These are phyloP conservation scores for Dittrichia graveolens DNA, from an alignment of 129 eudicot species.

Conservation along the genomic window DNA sequence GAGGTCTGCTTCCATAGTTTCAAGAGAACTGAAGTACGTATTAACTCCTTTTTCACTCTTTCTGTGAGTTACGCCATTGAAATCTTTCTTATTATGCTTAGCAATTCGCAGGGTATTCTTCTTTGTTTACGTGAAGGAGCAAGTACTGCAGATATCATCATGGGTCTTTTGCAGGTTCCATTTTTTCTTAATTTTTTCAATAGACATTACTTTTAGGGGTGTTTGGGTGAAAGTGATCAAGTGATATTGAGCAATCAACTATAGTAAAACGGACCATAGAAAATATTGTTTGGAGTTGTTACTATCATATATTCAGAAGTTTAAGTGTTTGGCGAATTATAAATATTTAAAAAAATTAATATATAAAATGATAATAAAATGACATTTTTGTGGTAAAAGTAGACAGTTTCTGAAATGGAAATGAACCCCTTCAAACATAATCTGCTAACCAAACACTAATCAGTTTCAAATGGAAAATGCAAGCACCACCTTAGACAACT, in stretches of 20 bases:
- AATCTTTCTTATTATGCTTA: neutral
- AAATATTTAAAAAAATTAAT: neutral
- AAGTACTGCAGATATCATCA: constrained; percentile 54
- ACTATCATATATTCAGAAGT: too few relatives aligned
- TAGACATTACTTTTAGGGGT: neutral
- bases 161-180: constrained; percentile 79
- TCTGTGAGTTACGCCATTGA: neutral
- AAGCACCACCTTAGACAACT: neutral
- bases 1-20: constrained; percentile 49
- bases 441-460: neutral
- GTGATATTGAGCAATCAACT: neutral
- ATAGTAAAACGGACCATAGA: neutral
- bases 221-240: neutral
- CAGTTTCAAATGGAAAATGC: neutral
- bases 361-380: neutral
- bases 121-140: constrained; percentile 91
- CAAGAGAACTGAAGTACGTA: constrained; percentile 26
- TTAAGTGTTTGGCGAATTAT: too few relatives aligned
- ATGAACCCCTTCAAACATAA: neutral
- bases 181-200: neutral
- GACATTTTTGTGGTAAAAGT: neutral
- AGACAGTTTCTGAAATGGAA: neutral
- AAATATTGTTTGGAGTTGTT: too few relatives aligned
- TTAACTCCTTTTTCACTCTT: neutral
- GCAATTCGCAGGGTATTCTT: constrained; percentile 60